Evolutionary conservation across 805 yeast species (phyloP).

Genomic region (Candida ascalaphidarum): DNA sequence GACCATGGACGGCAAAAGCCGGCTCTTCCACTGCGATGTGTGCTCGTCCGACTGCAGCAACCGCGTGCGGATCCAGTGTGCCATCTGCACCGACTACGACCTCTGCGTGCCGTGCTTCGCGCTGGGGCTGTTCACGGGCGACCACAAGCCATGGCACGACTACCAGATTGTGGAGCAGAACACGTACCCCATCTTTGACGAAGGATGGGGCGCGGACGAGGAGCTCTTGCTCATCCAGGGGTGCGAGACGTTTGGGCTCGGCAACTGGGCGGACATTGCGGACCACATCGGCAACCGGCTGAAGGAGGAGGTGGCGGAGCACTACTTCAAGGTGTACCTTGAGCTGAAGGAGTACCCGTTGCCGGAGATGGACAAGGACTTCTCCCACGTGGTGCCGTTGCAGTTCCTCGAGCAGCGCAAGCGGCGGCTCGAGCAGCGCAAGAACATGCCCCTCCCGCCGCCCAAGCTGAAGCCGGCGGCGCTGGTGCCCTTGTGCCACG

Average conservation of each 20-base stretch:
- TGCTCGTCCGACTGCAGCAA: conserved; percentile 96
- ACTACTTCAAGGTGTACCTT: conserved; percentile 67
- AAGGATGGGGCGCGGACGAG: conserved; percentile 98
- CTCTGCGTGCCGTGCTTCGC: conserved; percentile 98
- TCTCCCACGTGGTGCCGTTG: conserved; percentile 50
- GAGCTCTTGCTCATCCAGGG: conserved; percentile 85
- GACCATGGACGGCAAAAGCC: conserved; percentile 31
- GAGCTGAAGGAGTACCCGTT: conserved; percentile 72
- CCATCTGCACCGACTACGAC: conserved; percentile 88
- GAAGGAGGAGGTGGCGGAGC: conserved; percentile 84
- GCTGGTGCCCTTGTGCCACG: conserved; percentile 93
- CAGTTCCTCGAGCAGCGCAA: conserved; percentile 65
- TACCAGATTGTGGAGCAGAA: conserved; percentile 90
- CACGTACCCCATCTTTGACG: conserved; percentile 83
- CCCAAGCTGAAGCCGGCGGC: conserved; percentile 86
- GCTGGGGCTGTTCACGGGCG: conserved; percentile 68
- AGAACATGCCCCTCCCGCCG: conserved; percentile 65
- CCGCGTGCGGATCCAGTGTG: conserved; percentile 85
- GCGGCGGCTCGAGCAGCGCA: conserved; percentile 60
- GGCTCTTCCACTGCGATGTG: conserved; percentile 79
- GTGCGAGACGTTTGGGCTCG: conserved; percentile 83
- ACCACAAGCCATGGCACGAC: conserved; percentile 91
- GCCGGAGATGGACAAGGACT: conserved; percentile 74
- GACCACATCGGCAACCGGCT: conserved; percentile 91
- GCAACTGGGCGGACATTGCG: conserved; percentile 97